Evolutionary conservation across 2,329 filamentous ascomycete species (phyloP).

Genomic region (Stemphylium beticola): DNA sequence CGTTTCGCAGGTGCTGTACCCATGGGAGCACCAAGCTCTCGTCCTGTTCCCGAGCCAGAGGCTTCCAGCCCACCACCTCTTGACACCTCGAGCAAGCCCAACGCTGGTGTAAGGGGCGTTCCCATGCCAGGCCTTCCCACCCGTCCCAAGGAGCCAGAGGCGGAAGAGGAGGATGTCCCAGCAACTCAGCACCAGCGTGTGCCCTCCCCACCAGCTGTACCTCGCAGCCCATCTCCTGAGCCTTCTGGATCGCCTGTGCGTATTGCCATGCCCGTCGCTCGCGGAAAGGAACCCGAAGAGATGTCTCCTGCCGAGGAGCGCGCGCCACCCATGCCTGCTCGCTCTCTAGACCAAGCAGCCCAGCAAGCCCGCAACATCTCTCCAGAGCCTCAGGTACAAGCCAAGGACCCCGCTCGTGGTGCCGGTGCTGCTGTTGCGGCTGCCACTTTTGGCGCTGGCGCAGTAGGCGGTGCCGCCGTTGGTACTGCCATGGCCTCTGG

Average conservation of each 20-base stretch:
- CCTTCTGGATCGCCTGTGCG: slow-evolving; percentile 76
- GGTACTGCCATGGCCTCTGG: slow-evolving; percentile 49
- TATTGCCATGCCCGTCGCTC: slow-evolving; percentile 83
- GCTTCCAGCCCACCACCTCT: slow-evolving; percentile 66
- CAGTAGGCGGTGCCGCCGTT: slow-evolving; percentile 53
- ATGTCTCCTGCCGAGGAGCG: slow-evolving; percentile 59
- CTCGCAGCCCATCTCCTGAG: slow-evolving; percentile 56
- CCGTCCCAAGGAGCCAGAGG: slow-evolving; percentile 57
- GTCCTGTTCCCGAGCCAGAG: slow-evolving; percentile 49
- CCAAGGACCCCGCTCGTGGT: slow-evolving; percentile 61
- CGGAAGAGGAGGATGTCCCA: slow-evolving; percentile 56
- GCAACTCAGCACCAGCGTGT: slow-evolving; percentile 59
- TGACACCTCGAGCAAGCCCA: slow-evolving; percentile 71
- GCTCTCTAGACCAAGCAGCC: slow-evolving; percentile 66
- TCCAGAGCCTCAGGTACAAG: slow-evolving; percentile 68
- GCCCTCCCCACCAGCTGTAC: slow-evolving; percentile 50
- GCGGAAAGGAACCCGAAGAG: slow-evolving; percentile 59
- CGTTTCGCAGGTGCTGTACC: slow-evolving; percentile 80
- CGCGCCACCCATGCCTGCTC: slow-evolving; percentile 66
- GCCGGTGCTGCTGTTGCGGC: slow-evolving; percentile 55
- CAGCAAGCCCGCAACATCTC: slow-evolving; percentile 69
- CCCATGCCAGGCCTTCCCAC: slow-evolving; percentile 78
- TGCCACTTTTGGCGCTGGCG: slow-evolving; percentile 51
- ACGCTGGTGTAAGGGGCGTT: slow-evolving; percentile 67
- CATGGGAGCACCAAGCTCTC: slow-evolving; percentile 53